Evolutionary conservation across 2,329 filamentous ascomycete genomes (phyloP), one percentile per base, ranked within the genome.

Genomic region (Ambrosiella cleistominuta): DNA sequence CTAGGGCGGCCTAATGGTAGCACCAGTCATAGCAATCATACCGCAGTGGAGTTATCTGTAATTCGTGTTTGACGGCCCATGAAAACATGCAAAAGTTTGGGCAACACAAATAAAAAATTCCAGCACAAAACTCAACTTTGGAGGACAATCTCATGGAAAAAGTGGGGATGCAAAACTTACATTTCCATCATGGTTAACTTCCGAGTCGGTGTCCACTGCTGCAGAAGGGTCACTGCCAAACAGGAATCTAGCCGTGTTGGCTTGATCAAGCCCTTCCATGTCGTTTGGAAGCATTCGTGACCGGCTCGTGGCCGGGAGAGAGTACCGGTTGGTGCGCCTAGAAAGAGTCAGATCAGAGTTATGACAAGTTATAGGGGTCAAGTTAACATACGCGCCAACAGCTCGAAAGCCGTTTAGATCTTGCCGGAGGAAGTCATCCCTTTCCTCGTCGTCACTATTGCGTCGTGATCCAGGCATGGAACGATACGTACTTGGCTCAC

Each of bases 391-490:
- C 88, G 83, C 81, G 68, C 87, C 86, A 55, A 80, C 82, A 53
- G 85, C 81, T 58, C 86, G 79, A 66, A 86, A 85, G 64, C 83
- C 83, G 40, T 82, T 81, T n/a, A 80, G 76, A 64, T 84, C 77
- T 68, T 84, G 77, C 63, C 81, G 75, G 65, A 85, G 79, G 62
- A 83, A 80, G 64, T 85, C 81, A 66, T 89, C 85, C 66, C 91
- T 89, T 65, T 95, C 88, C 64, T 91, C 86, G 64, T 91, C 86
- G 67, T 96, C 86, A 57, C 91, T 97, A 68, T 95, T 94, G 63
- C 90, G 85, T 63, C 90, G 81, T 62, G 90, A 93, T 37, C 80
- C 83, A 52, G 90, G 89, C 55, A 95, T 83, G 35, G 91, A 96
- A 64, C 88, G 85, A 11, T 88, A 91, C 13, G 88, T 85, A 53